Base-by-base conservation (phyloP, 805 yeast genomes). In the Candida succiphila region DNA sequence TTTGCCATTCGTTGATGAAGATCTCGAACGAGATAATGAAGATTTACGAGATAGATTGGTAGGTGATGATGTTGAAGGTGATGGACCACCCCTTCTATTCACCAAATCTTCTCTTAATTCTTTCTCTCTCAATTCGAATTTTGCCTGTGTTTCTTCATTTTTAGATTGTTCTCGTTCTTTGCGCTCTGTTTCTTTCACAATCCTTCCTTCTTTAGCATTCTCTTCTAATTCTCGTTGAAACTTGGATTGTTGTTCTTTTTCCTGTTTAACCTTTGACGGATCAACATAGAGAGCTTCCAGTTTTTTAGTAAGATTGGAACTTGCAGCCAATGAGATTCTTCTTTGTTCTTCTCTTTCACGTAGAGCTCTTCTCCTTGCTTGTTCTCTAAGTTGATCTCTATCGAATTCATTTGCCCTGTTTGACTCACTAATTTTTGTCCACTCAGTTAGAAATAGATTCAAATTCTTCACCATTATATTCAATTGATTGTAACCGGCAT, bases 341-440 rank as follows among this genome's bases (percentile, higher is more conserved):
- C 34, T 41, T 14, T 30, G 35, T 13, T 44, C 46, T 13, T 35
- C 37, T 31, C 54, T 41, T 17, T 45, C 51, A 15, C 35, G 37
- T 1, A 45, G 19, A 3, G 45, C 47, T 20, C 45, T 46, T 23
- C 43, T 38, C 19, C 42, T 52, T 23, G 49, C 17, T 25, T 45
- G 46, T 20, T 44, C 45, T 29, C 60, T 38, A 24, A 48, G 31
- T 14, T 40, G 41, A n/a, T 50, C 51, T 38, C 45, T 58, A 54
- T 49, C 73, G 48, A 46, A 68, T 54, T 42, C 63, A 44, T 40
- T 65, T 32, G 67, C 72, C 24, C 63, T 56, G 8, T 52, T 39
- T 1, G 67, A 36, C 20, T 36, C 39, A 13, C 49, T 37, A 20
- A 54, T 45, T 3, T 24, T 16, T 9, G 42, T 50, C 76, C 76